Evolutionary conservation across 495 filamentous ascomycete species (phyloP).

Genomic region (Parmelia sp.): DNA sequence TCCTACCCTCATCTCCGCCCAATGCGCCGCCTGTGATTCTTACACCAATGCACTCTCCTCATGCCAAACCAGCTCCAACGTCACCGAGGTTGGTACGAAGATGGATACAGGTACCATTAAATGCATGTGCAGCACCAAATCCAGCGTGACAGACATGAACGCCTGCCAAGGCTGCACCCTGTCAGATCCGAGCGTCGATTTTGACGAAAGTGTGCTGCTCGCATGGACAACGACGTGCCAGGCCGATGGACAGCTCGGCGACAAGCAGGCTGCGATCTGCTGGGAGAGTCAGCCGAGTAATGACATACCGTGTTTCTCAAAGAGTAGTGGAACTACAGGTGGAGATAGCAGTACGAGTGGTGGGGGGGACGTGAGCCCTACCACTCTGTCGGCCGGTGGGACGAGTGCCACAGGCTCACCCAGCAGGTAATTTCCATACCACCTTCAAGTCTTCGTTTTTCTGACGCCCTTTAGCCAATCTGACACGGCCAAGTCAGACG

Average conservation of each 20-base stretch:
- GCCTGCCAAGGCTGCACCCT: not conserved
- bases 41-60: constrained; percentile 28
- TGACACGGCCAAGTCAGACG: not conserved
- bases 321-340: not conserved
- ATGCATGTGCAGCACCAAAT: constrained; percentile 14
- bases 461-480: not conserved
- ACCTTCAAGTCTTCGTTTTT: not conserved
- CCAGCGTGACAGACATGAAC: constrained; percentile 6
- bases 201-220: no score
- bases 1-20: constrained; percentile 6
- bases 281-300: constrained; percentile 28
- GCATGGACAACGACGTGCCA: constrained; percentile 4
- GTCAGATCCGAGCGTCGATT: not conserved
- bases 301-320: not conserved
- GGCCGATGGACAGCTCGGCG: constrained; percentile 4
- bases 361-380: not conserved
- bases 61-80: constrained; percentile 19
- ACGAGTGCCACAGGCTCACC: constrained; percentile 2
- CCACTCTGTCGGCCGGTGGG: not conserved
- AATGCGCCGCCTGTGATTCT: constrained; percentile 11
- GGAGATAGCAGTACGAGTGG: not conserved
- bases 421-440: not conserved
- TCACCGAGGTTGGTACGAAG: not conserved
- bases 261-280: constrained; percentile 29
- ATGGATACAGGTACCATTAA: constrained; percentile 6